A percentile compares a stretch with the other conserved stretches of the same genome.
Conservation (phyloP, 805 yeast genomes). For the Yarrowia porcina region DNA sequence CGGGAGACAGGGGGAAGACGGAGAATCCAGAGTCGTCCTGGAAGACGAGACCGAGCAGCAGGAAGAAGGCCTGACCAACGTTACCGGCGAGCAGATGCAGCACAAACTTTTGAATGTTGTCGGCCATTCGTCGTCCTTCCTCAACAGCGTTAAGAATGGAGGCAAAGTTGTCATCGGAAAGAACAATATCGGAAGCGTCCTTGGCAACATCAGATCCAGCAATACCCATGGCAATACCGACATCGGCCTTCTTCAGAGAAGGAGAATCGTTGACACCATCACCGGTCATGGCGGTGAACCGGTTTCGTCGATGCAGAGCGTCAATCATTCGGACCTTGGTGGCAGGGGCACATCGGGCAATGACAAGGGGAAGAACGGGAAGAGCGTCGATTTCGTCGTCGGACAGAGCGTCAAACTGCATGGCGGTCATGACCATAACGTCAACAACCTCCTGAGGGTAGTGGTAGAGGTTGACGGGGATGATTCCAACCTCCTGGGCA, state of each 20-base stretch:
- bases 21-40: constrained; percentile 60
- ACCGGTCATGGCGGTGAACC: constrained; percentile 77
- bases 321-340: constrained; percentile 80
- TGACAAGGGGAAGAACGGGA: constrained; percentile 70
- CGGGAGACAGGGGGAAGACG: constrained; percentile 79
- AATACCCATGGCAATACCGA: constrained; percentile 81
- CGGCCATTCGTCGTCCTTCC: constrained; percentile 77
- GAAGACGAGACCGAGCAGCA: constrained; percentile 71
- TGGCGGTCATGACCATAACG: constrained; percentile 73
- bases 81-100: constrained; percentile 69
- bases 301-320: constrained; percentile 60
- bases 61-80: constrained; percentile 64
- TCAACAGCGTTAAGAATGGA: constrained; percentile 74
- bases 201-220: constrained; percentile 84
- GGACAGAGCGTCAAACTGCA: constrained; percentile 60
- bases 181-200: constrained; percentile 73
- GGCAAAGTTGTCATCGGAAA: constrained; percentile 75
- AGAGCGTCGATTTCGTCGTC: constrained; percentile 58
- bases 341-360: constrained; percentile 81
- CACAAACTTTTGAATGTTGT: constrained; percentile 74
- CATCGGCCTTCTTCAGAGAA: constrained; percentile 69
- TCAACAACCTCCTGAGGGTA: constrained; percentile 52
- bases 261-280: constrained; percentile 85
- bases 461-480: constrained; percentile 58
- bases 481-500: constrained; percentile 76